These are phyloP conservation scores for Penicillium sp. DNA, from an alignment of 2,329 filamentous ascomycete species.

Conservation along the genomic window DNA sequence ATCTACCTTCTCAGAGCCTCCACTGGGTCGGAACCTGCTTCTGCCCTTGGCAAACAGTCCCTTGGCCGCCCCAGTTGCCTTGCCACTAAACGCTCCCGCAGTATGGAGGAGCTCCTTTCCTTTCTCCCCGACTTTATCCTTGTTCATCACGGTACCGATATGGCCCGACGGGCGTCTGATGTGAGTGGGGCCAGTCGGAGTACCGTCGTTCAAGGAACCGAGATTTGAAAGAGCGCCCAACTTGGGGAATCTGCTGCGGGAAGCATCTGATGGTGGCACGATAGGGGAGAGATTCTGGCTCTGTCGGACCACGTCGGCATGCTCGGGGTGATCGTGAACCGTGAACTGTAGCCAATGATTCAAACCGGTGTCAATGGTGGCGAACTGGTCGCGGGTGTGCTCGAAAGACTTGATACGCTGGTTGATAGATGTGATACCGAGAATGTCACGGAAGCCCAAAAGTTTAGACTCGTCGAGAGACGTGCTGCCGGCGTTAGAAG, in stretches of 20 bases:
- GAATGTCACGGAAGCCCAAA: conserved; percentile 72
- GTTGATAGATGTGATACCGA: conserved; percentile 62
- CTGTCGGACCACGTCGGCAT: conserved; percentile 46
- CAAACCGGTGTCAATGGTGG: conserved; percentile 73
- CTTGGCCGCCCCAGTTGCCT: conserved; percentile 78
- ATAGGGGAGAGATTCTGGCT: conserved; percentile 35
- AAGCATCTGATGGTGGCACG: conserved; percentile 32
- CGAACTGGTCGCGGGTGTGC: conserved; percentile 69
- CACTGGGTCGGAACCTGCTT: conserved; percentile 69
- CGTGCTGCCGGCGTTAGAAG: conserved; percentile 15
- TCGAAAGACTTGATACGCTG: conserved; percentile 75
- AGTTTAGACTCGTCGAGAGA: conserved; percentile 42
- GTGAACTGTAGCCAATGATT: conserved; percentile 57
- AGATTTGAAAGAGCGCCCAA: conserved; percentile 34
- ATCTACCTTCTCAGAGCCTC: conserved; percentile 80
- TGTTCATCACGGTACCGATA: conserved; percentile 47
- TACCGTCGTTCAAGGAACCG: conserved; percentile 31
- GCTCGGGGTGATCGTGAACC: conserved; percentile 53
- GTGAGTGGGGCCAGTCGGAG: conserved; percentile 36
- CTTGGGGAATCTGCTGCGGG: conserved; percentile 46
- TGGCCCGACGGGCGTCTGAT: conserved; percentile 38
- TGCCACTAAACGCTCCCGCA: conserved; percentile 69
- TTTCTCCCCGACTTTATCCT: conserved; percentile 71
- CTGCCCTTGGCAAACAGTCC: conserved; percentile 88
- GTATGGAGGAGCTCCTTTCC: conserved; percentile 86